Base-by-base conservation (phyloP, 352 stramenopile species). In the Globisporangium nagaii region DNA sequence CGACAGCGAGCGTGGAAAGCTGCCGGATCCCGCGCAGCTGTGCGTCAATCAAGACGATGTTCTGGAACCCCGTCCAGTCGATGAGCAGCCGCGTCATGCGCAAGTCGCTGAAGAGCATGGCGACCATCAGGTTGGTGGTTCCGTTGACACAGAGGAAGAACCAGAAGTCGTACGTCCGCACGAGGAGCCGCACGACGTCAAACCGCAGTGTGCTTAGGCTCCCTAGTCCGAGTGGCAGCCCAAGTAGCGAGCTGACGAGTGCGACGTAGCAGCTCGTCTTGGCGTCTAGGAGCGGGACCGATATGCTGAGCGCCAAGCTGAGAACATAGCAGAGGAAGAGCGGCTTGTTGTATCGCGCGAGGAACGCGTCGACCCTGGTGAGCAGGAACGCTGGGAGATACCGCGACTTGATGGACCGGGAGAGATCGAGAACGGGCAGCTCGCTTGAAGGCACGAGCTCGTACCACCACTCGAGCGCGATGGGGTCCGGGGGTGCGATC, bases 81-180 rank as follows among this genome's bases (percentile, higher is more conserved):
- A 73, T 56, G 10, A 71, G 10, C 28, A 65, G 41, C 1, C 59
- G 62, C 6, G 62, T 11, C 15, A 45, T 62, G 3, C 68, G 61
- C 24, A 73, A 36, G 54, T 76, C 68, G 11, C 49, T 56, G 7
- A 73, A 55, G 13, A 70, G 60, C 39, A 59, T 53, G 8, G 58
- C 60, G 41, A 63, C 58, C 8, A 62, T 66, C 17, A 73, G 22
- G 10, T 53, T 56, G 19, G 66, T 69, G 4, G 61, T 44, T 12
- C 48, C 59, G 15, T 63, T 63, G 10, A 72, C 61, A 24, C 56
- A 49, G 36, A 60, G 56, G 36, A 74, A 76, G 47, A 73, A 77
- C 67, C 62, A 76, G 37, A 77, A 71, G 25, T 79, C 68, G 41
- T 76, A 79, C 1, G 65, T 76, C 24, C 54, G 50, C 8, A 54